Evolutionary conservation across 75 land plant species (phyloP).

Genomic region (Adiantum capillusveneris): DNA sequence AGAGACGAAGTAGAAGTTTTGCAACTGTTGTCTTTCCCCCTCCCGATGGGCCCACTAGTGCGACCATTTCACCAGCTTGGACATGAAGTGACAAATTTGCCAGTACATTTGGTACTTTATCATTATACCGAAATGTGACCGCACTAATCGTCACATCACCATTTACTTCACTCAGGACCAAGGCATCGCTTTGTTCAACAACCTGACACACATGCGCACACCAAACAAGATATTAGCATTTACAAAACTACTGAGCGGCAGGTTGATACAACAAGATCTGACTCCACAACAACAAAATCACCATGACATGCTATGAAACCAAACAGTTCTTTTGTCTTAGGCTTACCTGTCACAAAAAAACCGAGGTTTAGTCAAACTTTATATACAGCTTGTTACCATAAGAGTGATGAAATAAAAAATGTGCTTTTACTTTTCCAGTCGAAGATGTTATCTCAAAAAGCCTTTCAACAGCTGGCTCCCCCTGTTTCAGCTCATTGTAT

Average conservation of each 20-base stretch:
- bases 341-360: neutral
- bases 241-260: too few species aligned
- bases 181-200: constrained; percentile 41
- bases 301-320: neutral
- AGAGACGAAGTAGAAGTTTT: constrained; percentile 88
- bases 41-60: constrained; percentile 91
- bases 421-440: constrained; percentile 11
- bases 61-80: constrained; percentile 77
- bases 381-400: too few species aligned
- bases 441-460: constrained; percentile 65
- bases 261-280: too few species aligned
- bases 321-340: neutral
- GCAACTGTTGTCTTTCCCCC: constrained; percentile 87
- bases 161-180: constrained; percentile 36
- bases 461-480: constrained; percentile 93
- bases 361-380: too few species aligned
- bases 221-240: too few species aligned
- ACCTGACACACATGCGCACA: constrained; percentile 31
- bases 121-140: constrained; percentile 61
- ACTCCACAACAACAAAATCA: neutral
- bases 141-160: constrained; percentile 70
- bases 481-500: constrained; percentile 92
- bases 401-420: too few species aligned
- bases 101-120: constrained; percentile 41
- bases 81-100: constrained; percentile 58